These are phyloP conservation scores for Cutaneotrichosporon cyanovorans DNA, from an alignment of 1,284 basidiomycete genomes.

Conservation along the genomic window DNA sequence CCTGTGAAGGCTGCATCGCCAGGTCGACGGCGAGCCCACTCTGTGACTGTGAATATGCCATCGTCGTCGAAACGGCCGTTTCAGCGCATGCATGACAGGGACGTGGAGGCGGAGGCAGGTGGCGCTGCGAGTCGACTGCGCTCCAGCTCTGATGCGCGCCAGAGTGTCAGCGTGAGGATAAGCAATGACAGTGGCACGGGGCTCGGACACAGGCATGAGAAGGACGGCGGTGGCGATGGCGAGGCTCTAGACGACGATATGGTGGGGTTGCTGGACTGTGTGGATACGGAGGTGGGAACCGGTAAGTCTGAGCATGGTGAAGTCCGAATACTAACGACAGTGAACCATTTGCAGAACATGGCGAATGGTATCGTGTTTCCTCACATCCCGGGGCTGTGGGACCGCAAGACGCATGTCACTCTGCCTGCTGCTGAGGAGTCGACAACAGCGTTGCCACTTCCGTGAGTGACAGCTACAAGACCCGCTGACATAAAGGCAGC, in stretches of 20 bases:
- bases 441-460: too few relatives aligned
- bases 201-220: not conserved
- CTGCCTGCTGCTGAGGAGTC: too few relatives aligned
- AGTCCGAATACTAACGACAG: constrained; percentile 12
- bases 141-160: not conserved
- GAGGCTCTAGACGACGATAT: constrained; percentile 26
- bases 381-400: constrained; percentile 37
- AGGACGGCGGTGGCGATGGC: not conserved
- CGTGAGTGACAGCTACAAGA: too few relatives aligned
- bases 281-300: constrained; percentile 38
- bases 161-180: not conserved
- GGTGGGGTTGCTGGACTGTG: constrained; percentile 36
- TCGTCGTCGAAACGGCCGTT: not conserved
- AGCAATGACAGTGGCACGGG: not conserved
- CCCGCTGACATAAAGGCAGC: too few relatives aligned
- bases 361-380: constrained; percentile 44
- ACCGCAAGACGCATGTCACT: constrained; percentile 7
- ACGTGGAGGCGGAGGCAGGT: not conserved
- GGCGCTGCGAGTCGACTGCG: not conserved
- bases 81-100: not conserved
- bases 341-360: constrained; percentile 43
- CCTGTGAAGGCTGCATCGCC: too few relatives aligned
- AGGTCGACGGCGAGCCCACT: not conserved
- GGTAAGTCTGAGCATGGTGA: constrained; percentile 17
- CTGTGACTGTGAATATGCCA: not conserved